Base-by-base conservation (phyloP, 306 rosid genomes). In the Fragaria ananassa region DNA sequence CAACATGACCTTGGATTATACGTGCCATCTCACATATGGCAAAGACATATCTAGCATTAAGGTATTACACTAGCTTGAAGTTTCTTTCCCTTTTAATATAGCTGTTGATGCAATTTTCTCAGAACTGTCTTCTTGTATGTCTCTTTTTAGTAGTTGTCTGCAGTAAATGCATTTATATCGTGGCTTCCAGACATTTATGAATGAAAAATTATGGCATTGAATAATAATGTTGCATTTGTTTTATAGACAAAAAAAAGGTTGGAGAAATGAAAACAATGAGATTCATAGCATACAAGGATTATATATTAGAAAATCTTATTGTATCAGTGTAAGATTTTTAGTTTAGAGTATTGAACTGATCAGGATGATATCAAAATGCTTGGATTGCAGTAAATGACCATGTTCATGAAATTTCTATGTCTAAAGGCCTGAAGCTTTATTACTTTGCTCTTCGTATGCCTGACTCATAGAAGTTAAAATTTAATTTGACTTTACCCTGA, bases 1-100 rank as follows among this genome's bases (percentile, higher is more conserved):
- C 97, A 45, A 88, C 97, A 82, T 95, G 84, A 92, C 69, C 70
- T 1, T 76, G 54, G 42, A 53, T 27, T 65, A 29, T 72, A 72
- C 50, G 6, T 9, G 37, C 14, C 15, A 18, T 41, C 25, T 39
- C 9, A 6, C 67, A 41, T 57, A 18, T 21, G 13, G 37, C 25
- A 7, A 44, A 41, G 68, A 73, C 53, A 21, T 34, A 51, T 54
- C 17, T 73, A 57, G 76, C 25, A 57, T 42, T 23, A 23, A 73
- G 76, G 76, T 73, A 57, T 41, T 42, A 34, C 68, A 41, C 54
- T 39, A 72, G 51, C 66, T 72, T 15, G 14, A 37, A 27, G 50
- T 21, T 71, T 53, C 13, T 11, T 12, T 12, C 25, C 13, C 37
- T 72, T n/a, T 39, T 54, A 6, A 39, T 53, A 56, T n/a, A 12